Evolutionary conservation across 306 rosid genomes (phyloP).

Genomic region (Inga laurina): DNA sequence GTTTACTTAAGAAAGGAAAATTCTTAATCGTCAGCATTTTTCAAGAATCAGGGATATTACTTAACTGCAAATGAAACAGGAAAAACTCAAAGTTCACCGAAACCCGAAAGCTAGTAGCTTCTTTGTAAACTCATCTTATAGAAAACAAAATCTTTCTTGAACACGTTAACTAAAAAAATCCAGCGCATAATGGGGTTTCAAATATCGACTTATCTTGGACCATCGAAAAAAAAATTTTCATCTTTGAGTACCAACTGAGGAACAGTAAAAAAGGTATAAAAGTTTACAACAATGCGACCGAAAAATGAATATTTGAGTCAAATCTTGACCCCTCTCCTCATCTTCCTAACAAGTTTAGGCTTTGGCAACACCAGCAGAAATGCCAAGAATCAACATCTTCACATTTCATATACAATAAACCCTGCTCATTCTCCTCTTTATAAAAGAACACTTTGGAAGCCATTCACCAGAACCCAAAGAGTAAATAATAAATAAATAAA

Average conservation of each 20-base stretch:
- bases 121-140: neutral
- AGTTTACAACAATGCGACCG: neutral
- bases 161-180: neutral
- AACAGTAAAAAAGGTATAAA: neutral
- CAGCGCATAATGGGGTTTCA: neutral
- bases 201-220: neutral
- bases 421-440: neutral
- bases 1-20: slow-evolving; percentile 54
- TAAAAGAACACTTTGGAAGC: too few species aligned
- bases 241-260: neutral
- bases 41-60: neutral
- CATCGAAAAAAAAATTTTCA: neutral
- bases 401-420: neutral
- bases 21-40: neutral
- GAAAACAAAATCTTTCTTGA: neutral
- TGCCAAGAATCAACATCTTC: neutral
- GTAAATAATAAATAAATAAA: neutral
- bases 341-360: neutral
- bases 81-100: neutral
- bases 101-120: neutral
- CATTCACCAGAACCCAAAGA: neutral
- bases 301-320: neutral
- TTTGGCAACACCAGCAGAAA: neutral
- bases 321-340: neutral
- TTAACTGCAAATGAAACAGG: neutral